Base-by-base conservation (phyloP, 2,329 filamentous ascomycete genomes). In the Tolypocladium pustulatum region DNA sequence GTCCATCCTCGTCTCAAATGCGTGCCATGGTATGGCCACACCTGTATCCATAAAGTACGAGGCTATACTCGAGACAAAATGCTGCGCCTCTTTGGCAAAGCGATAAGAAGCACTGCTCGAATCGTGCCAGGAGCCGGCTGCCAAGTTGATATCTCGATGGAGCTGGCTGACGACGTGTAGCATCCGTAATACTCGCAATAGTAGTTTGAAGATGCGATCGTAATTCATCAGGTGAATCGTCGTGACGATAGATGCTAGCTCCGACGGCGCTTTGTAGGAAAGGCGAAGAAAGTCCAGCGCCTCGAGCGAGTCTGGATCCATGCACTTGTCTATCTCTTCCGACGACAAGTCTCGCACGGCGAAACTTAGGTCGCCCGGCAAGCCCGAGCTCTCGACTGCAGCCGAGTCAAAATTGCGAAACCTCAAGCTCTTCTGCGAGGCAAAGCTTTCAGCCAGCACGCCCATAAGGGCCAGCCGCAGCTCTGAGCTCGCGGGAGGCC, bases 401-500 rank as follows among this genome's bases (percentile, higher is more conserved):
- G 65, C 67, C 64, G 70, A 59, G 61, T 67, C 40, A 63, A 69
- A 60, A 61, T 64, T 66, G 20, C 57, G 58, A 9, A 64, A 61
- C 32, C 55, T 60, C 20, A 61, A 63, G 22, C 58, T 64, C 52
- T 61, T 64, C 43, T 65, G 63, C 30, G 59, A 71, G 63, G 66
- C 72, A 64, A 91, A 90, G 62, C 85, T 90, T 63, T 97, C 92
- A 2, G 82, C 81, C 8, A 97, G 76, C 0, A 97, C 82, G 0
- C 91, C 91, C 81, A 92, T 95, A 22, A 99, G 78, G 0, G 90
- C 90, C 6, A 97, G 79, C 12, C 91, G 85, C n/a, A 99, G 76
- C 70, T 97, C 94, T 0, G 92, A 97, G 70, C 90, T 95, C 30
- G 91, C 91, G 5, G 94, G 94, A 32, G 94, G 94, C 94, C 94